A percentile compares a stretch with the other conserved stretches of the same genome.
Conservation (phyloP, 2,329 filamentous ascomycete species). For the Claviceps cyperi region DNA sequence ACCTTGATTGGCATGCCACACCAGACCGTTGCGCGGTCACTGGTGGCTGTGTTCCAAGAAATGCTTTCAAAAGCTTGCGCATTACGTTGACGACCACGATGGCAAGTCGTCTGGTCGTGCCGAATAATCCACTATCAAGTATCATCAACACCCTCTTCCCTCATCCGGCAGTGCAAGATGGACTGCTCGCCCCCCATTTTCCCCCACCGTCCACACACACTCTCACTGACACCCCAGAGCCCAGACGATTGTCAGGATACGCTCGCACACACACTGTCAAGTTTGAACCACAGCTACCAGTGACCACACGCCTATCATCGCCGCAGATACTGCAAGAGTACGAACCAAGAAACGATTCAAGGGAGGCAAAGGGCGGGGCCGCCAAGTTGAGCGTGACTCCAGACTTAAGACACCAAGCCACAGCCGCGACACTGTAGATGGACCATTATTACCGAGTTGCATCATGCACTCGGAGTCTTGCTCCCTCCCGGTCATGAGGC, state of each 20-base stretch:
- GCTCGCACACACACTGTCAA: neutral
- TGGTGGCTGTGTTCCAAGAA: neutral
- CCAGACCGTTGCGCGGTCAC: neutral
- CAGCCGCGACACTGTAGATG: constrained; percentile 11
- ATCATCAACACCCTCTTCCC: neutral
- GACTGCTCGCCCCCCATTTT: neutral
- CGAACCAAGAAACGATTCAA: neutral
- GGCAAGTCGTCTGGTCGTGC: neutral
- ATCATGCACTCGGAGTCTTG: constrained; percentile 14
- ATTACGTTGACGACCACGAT: neutral
- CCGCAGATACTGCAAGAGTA: neutral
- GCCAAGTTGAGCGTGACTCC: constrained; percentile 22
- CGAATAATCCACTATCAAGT: neutral
- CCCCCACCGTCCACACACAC: neutral
- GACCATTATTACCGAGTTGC: constrained; percentile 13
- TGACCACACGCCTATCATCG: neutral
- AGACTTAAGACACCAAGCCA: constrained; percentile 21
- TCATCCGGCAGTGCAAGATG: neutral
- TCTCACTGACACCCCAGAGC: neutral
- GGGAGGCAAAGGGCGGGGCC: constrained; percentile 5
- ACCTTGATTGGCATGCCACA: constrained; percentile 1
- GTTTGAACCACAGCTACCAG: neutral
- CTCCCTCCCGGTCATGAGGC: constrained; percentile 15
- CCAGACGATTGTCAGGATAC: neutral
- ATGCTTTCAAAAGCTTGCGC: neutral